Evolutionary conservation across 1,284 basidiomycete species (phyloP).

Genomic region (Ganoderma boninense): DNA sequence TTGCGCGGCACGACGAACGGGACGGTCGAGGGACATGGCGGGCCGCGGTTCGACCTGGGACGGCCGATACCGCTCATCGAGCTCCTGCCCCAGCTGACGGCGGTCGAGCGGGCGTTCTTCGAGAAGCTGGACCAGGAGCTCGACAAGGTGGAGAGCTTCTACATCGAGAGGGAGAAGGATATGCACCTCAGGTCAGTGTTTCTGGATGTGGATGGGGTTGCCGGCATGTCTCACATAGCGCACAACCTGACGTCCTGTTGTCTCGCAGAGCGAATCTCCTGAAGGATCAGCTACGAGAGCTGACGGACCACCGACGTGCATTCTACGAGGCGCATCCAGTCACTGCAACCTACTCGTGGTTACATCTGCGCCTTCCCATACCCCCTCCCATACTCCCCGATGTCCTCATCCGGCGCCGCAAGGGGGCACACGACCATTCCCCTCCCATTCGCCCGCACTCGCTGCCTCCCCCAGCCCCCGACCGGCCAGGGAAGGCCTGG

Average conservation of each 20-base stretch:
- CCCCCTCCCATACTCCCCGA: constrained; percentile 24
- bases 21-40: background rate
- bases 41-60: constrained; percentile 24
- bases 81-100: constrained; percentile 60
- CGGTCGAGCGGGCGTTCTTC: constrained; percentile 78
- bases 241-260: too few species aligned
- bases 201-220: background rate
- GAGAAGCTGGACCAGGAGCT: constrained; percentile 78
- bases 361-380: constrained; percentile 19
- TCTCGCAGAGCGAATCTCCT: constrained; percentile 45
- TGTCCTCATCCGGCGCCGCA: constrained; percentile 23
- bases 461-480: background rate
- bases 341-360: constrained; percentile 23
- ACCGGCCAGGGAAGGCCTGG: background rate
- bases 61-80: constrained; percentile 53
- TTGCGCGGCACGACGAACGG: constrained; percentile 19
- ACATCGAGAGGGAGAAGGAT: constrained; percentile 76
- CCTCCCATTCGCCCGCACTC: constrained; percentile 1
- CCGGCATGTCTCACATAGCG: too few species aligned
- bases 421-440: constrained; percentile 1
- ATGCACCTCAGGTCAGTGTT: constrained; percentile 50
- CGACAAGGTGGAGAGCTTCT: constrained; percentile 88
- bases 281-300: constrained; percentile 77
- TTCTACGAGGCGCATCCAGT: constrained; percentile 52
- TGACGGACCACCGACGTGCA: constrained; percentile 73